Conservation (phyloP, 805 yeast genomes). For the Candida dajiaensis region DNA sequence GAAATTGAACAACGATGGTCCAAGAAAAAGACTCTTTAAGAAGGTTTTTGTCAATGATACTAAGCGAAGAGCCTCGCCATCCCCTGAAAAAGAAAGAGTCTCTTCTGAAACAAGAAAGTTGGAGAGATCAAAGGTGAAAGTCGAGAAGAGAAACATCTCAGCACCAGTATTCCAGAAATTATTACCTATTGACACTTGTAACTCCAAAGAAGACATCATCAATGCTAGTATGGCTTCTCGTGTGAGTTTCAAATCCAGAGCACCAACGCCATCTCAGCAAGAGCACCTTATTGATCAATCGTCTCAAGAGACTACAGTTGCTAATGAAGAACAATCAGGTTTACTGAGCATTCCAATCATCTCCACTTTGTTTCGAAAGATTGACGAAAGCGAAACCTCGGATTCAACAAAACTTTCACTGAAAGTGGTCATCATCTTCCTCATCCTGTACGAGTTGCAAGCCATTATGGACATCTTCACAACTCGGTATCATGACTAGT, state of each 20-base stretch:
- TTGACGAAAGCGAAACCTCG: constrained; percentile 10
- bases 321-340: constrained; percentile 1
- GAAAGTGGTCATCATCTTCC: constrained; percentile 23
- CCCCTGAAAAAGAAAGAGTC: neutral
- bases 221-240: neutral
- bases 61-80: neutral
- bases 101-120: neutral
- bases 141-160: neutral
- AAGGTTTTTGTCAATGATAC: neutral
- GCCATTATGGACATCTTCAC: constrained; percentile 7
- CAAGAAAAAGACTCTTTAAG: neutral
- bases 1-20: no score
- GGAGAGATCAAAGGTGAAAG: neutral
- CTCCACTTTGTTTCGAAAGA: constrained; percentile 7
- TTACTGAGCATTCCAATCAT: constrained; percentile 11
- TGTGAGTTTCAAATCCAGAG: neutral
- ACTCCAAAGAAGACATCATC: neutral
- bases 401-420: constrained; percentile 7
- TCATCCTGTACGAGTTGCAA: constrained; percentile 29
- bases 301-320: no score
- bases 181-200: neutral
- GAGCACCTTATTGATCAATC: neutral
- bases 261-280: neutral
- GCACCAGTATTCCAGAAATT: neutral
- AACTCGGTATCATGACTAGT: neutral